Evolutionary conservation across 2,329 filamentous ascomycete species (phyloP).

Genomic region (Sclerotinia borealis): DNA sequence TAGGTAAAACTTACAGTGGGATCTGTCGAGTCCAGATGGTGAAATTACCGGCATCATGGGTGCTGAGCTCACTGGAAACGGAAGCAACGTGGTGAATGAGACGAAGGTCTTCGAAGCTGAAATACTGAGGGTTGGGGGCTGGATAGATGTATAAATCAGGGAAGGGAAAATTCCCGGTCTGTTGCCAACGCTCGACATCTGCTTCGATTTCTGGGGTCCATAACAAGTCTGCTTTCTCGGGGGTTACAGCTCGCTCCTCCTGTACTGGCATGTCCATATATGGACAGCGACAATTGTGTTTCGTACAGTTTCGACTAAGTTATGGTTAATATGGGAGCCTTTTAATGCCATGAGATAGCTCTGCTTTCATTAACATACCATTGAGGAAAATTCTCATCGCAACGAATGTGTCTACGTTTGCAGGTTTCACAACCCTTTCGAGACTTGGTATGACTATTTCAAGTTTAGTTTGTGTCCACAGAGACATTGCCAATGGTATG

Average conservation of each 20-base stretch:
- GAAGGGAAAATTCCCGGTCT: constrained; percentile 80
- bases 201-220: constrained; percentile 83
- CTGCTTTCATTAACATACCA: constrained; percentile 54
- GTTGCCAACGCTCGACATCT: constrained; percentile 75
- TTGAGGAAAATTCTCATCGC: constrained; percentile 96
- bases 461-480: constrained; percentile 18
- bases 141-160: constrained; percentile 73
- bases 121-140: constrained; percentile 63
- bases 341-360: neutral
- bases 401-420: constrained; percentile 95
- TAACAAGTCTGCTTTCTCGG: constrained; percentile 64
- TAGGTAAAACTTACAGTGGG: constrained; percentile 64
- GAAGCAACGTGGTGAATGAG: constrained; percentile 87
- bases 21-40: constrained; percentile 92
- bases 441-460: constrained; percentile 87
- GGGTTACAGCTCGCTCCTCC: constrained; percentile 55
- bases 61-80: constrained; percentile 75
- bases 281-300: constrained; percentile 96
- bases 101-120: constrained; percentile 72
- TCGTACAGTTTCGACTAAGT: constrained; percentile 88
- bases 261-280: constrained; percentile 82
- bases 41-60: constrained; percentile 72
- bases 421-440: constrained; percentile 97
- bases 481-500: neutral
- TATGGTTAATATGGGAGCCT: constrained; percentile 22